Conservation (phyloP, 2,329 filamentous ascomycete genomes). For the Tympanopsis confertula region DNA sequence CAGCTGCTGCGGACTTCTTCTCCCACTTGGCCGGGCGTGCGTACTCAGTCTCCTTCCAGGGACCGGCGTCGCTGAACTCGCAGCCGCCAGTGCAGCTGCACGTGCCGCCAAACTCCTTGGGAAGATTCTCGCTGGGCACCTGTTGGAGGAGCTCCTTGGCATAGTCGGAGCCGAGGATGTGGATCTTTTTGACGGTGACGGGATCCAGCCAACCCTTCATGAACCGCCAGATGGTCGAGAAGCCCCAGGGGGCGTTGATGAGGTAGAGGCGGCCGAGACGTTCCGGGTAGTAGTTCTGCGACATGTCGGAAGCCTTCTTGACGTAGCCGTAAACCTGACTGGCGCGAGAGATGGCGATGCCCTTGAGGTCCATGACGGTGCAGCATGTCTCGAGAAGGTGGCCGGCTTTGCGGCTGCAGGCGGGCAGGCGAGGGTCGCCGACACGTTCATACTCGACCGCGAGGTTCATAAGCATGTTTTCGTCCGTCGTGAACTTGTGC, state of each 20-base stretch:
- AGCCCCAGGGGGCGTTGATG: constrained; percentile 97
- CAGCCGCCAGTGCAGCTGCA: constrained; percentile 80
- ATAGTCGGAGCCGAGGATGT: constrained; percentile 73
- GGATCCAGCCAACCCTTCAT: constrained; percentile 94
- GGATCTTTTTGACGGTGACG: constrained; percentile 91
- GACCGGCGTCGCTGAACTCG: constrained; percentile 74
- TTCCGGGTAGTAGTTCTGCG: constrained; percentile 98
- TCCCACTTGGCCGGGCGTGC: constrained; percentile 54
- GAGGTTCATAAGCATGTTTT: constrained; percentile 93
- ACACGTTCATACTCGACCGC: constrained; percentile 97
- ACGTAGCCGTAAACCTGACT: constrained; percentile 82
- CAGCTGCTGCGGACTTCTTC: constrained; percentile 25
- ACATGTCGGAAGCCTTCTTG: constrained; percentile 72
- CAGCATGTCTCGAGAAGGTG: constrained; percentile 93
- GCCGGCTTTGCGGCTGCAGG: constrained; percentile 84
- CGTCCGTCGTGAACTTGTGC: constrained; percentile 82
- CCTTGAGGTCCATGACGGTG: constrained; percentile 96
- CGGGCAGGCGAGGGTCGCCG: constrained; percentile 81
- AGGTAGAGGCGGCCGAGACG: constrained; percentile 90
- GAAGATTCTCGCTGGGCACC: constrained; percentile 80
- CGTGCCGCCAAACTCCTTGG: constrained; percentile 70
- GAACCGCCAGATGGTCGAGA: constrained; percentile 72
- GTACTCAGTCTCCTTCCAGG: constrained; percentile 70
- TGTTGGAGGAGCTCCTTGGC: constrained; percentile 74
- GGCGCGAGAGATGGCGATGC: constrained; percentile 72